phyloP scores from a whole-genome alignment of 75 land plant species.

The Picea glauca region DNA sequence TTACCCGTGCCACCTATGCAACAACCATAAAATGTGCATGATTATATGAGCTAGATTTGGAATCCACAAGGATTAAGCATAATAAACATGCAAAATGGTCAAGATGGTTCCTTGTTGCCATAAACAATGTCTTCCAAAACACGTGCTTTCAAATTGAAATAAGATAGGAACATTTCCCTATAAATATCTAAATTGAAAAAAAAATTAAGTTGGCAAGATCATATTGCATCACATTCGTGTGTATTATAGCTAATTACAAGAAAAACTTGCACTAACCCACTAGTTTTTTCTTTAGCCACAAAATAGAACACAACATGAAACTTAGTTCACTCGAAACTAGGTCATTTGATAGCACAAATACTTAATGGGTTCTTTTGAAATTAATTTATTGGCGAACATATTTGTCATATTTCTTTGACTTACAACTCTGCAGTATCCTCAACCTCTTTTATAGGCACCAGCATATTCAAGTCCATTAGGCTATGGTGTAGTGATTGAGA shows the following conservation, averaged over 20 bases:
- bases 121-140: neutral
- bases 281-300: no score
- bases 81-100: neutral
- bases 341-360: no score
- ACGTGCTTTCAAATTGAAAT: neutral
- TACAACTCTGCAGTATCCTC: no score
- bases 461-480: no score
- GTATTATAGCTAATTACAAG: neutral
- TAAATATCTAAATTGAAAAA: neutral
- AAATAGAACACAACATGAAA: no score
- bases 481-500: no score
- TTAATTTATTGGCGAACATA: no score
- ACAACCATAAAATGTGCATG: neutral
- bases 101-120: neutral
- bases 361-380: no score
- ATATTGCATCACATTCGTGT: neutral
- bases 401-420: no score
- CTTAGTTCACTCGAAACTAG: no score
- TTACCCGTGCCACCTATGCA: slow-evolving; percentile 25
- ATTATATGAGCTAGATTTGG: neutral
- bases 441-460: no score
- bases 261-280: neutral
- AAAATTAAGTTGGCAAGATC: neutral
- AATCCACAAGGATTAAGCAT: neutral
- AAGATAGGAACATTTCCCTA: neutral